Base-by-base conservation (phyloP, 805 yeast species). In the Nakazawaea peltata region DNA sequence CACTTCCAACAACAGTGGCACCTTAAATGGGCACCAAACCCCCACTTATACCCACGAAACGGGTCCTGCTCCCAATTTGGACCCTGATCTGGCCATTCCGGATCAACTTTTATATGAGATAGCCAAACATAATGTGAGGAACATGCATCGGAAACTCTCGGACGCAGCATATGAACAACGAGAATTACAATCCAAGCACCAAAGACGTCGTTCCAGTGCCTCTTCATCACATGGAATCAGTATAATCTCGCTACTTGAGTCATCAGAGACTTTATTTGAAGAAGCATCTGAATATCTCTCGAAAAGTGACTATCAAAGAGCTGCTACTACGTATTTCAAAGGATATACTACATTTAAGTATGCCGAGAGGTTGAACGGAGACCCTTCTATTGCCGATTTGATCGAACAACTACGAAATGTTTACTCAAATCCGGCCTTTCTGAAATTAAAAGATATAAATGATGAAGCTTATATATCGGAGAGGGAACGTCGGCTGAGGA, bases 371-470 rank as follows among this genome's bases (percentile, higher is more conserved):
- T 23, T 30, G 32, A 36, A 36, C 28, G 19, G 19, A 17, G 31
- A 36, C 24, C 39, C 39, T 5, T 36, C 39, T 2, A 29, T 23
- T n/a, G 39, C 34, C n/a, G 39, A 36, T 16, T 9, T 26, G 8
- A 36, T 36, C 17, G 19, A n/a, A 10, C 14, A 23, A 4, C 31
- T 36, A 8, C 33, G 39, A 16, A 14, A 16, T 12, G 13, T 36
- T n/a, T 36, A 26, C 24, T 12, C 22, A 7, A 15, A 25, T 18
- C 4, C 19, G 15, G 19, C 25, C 14, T 36, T 36, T 22, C 14
- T 16, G 6, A 36, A 30, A 22, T 21, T 36, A 13, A 36, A 30
- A 19, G 39, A 36, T 16, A 36, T 36, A 22, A 32, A 36, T 15
- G 39, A 36, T 7, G 15, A n/a, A 3, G 26, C 13, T 21, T 18